A percentile compares a stretch with the other conserved stretches of the same genome.
Evolutionary conservation across 1,284 basidiomycete species (phyloP).

Genomic region (Psilocybe mexicana): DNA sequence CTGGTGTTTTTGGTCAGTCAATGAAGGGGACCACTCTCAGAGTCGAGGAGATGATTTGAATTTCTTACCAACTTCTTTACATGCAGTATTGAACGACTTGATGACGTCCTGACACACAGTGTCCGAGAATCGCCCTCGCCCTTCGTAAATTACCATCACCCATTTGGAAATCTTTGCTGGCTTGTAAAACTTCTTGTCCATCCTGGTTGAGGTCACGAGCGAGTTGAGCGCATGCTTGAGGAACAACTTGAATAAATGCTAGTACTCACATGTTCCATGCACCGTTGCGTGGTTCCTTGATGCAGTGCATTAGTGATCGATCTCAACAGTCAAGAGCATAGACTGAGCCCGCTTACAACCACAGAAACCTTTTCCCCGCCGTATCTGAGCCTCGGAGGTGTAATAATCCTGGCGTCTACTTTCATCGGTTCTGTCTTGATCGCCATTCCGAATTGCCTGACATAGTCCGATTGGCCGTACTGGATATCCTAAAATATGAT

Average conservation of each 20-base stretch:
- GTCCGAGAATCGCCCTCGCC: slow-evolving; percentile 51
- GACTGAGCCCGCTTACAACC: slow-evolving; percentile 42
- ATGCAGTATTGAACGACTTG: slow-evolving; percentile 32
- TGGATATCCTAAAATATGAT: slow-evolving; percentile 49
- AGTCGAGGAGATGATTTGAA: background rate
- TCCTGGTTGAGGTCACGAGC: slow-evolving; percentile 37
- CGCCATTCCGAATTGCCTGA: slow-evolving; percentile 68
- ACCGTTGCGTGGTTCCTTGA: slow-evolving; percentile 57
- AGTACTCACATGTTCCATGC: slow-evolving; percentile 65
- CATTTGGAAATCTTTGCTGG: slow-evolving; percentile 53
- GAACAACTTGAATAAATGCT: slow-evolving; percentile 4
- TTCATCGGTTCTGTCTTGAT: slow-evolving; percentile 47
- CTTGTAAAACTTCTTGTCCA: slow-evolving; percentile 62
- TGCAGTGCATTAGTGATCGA: background rate
- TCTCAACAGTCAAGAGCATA: background rate
- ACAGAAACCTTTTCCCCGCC: slow-evolving; percentile 50
- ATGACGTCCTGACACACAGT: slow-evolving; percentile 50
- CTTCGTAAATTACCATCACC: slow-evolving; percentile 65
- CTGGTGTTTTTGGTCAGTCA: slow-evolving; percentile 18
- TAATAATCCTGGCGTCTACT: slow-evolving; percentile 59
- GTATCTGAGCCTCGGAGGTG: slow-evolving; percentile 63
- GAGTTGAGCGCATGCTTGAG: slow-evolving; percentile 9
- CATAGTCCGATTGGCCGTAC: slow-evolving; percentile 73
- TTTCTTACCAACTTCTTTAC: slow-evolving; percentile 22
- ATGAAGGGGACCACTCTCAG: background rate